Evolutionary conservation across 108 stramenopile genomes (phyloP).

Genomic region (Stephanodiscus triporus): DNA sequence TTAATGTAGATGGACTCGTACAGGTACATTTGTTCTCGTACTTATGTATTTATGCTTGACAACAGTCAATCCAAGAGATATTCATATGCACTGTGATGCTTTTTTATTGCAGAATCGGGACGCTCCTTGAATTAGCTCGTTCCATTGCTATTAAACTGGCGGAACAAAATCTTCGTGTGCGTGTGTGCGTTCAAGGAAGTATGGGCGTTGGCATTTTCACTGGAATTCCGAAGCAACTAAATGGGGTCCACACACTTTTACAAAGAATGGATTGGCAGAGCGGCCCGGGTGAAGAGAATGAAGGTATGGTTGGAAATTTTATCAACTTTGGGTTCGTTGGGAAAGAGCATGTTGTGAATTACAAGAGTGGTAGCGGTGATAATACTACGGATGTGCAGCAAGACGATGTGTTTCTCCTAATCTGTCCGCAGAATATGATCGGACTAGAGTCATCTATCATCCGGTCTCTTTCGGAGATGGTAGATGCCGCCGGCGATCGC

Average conservation of each 20-base stretch:
- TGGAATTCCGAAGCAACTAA: constrained; percentile 79
- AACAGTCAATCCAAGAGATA: background rate
- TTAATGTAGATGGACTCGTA: constrained; percentile 70
- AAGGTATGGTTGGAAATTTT: constrained; percentile 85
- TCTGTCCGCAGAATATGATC: constrained; percentile 85
- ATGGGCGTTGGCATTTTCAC: constrained; percentile 93
- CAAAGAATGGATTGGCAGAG: constrained; percentile 90
- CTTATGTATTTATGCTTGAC: background rate
- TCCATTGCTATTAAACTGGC: constrained; percentile 71
- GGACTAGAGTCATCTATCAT: constrained; percentile 80
- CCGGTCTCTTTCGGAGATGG: constrained; percentile 71
- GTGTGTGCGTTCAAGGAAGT: constrained; percentile 79
- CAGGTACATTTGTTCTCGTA: constrained; percentile 46
- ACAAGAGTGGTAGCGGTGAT: constrained; percentile 30
- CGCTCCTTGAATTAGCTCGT: constrained; percentile 77
- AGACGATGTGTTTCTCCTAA: constrained; percentile 83
- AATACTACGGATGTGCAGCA: constrained; percentile 48
- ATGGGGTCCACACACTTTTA: constrained; percentile 73
- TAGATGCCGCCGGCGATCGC: constrained; percentile 81
- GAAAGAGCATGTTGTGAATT: constrained; percentile 80
- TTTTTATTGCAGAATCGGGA: constrained; percentile 60
- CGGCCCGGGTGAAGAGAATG: constrained; percentile 77
- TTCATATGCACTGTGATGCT: background rate
- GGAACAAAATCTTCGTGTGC: constrained; percentile 83
- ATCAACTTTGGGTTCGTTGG: constrained; percentile 80